Evolutionary conservation across 805 yeast genomes (phyloP), one percentile per base, ranked within the genome.

Genomic region (Ogataea wickerhamii): DNA sequence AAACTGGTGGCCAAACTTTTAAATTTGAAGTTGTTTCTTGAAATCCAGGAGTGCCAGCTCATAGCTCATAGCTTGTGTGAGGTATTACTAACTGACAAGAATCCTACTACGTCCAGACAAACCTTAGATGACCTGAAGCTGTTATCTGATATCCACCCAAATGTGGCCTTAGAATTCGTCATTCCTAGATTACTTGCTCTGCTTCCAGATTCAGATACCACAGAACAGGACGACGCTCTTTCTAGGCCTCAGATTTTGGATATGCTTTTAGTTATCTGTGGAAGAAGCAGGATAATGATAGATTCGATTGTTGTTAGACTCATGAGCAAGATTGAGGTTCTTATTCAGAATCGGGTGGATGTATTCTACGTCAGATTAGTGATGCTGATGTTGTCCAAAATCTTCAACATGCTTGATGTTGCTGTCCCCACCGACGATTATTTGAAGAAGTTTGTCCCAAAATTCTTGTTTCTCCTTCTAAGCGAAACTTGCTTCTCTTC

Each of bases 11-110:
- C 78, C 0, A 75, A 76, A 35, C 52, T 87, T 29, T 64, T 80
- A 6, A 62, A 67, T 21, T 62, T 84, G 47, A 58, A 62, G 2
- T 63, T 61, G 1, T 80, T 76, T 46, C 60, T 87, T 33, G 58
- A 60, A 12, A 45, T 51, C 3, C 74, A 74, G 36, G 95, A 87
- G 48, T 57, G 76, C 19, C 73, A 77, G 20, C 61, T 85, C 36
- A 65, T 85, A 5, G 74, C 82, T 23, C 85, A 77, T 47, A 77
- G 80, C 49, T 63, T 87, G 25, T 77, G 76, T 4, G 88, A 81
- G 28, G 71, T 78, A 11, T 64, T 85, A 6, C 56, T 80, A n/a
- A 60, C 61, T 4, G 78, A 71, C 44, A 67, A 61, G 10, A 71
- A 75, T 28, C 74, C 74, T 27, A 66, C 74, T 18, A 70, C 85